These are phyloP conservation scores for Acacia pycnantha DNA, from an alignment of 331 rosid genomes.

Conservation along the genomic window DNA sequence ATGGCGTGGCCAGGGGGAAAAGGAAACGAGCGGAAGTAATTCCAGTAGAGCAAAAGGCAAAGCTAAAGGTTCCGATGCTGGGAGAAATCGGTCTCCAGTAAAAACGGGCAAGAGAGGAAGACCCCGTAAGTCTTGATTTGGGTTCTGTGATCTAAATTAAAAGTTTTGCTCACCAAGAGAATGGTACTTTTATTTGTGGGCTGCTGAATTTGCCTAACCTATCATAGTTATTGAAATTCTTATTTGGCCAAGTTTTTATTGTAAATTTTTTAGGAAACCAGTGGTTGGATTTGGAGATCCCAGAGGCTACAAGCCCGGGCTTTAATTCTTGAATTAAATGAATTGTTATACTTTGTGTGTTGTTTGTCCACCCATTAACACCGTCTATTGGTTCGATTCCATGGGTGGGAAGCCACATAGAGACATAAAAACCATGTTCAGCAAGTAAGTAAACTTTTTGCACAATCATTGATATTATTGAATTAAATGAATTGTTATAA, in stretches of 20 bases:
- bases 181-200: conserved; percentile 35
- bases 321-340: neutral
- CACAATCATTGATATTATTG: no score
- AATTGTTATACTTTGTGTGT: no score
- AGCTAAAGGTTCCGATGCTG: conserved; percentile 13
- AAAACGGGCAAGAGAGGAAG: conserved; percentile 83
- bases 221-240: neutral
- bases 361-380: no score
- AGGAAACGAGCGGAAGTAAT: conserved; percentile 49
- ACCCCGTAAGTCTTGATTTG: conserved; percentile 63
- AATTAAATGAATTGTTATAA: no score
- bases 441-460: no score
- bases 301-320: neutral
- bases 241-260: conserved; percentile 20
- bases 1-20: conserved; percentile 49
- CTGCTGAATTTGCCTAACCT: conserved; percentile 28
- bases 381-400: no score
- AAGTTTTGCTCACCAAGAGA: conserved; percentile 68
- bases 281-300: neutral
- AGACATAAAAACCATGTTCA: no score
- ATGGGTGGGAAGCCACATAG: no score
- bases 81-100: conserved; percentile 59
- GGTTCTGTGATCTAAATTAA: conserved; percentile 8
- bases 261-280: conserved; percentile 6
- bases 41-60: conserved; percentile 38